Evolutionary conservation across 371 early-diverging fungal genomes (phyloP).

Genomic region (Mortierella sp.): DNA sequence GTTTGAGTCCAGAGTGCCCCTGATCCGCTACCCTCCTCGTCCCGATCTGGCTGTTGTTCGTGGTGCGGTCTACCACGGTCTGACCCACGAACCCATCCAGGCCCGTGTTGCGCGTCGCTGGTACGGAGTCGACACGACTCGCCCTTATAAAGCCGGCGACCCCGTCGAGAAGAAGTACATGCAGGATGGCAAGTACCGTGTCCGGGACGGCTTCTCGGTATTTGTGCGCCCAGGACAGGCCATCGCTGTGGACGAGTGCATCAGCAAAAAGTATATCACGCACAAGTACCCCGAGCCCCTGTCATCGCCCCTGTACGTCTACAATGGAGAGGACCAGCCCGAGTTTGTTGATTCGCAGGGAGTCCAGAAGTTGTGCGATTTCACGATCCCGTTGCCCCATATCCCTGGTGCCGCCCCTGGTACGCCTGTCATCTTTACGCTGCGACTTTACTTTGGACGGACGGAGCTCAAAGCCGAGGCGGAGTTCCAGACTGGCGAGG

Average conservation of each 20-base stretch:
- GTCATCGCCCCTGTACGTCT: slow-evolving; percentile 51
- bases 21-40: slow-evolving; percentile 52
- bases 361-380: slow-evolving; percentile 53
- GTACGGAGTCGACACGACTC: slow-evolving; percentile 73
- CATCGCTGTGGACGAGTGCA: slow-evolving; percentile 68
- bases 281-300: slow-evolving; percentile 55
- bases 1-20: slow-evolving; percentile 48
- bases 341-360: slow-evolving; percentile 55
- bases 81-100: slow-evolving; percentile 68
- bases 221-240: slow-evolving; percentile 72
- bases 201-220: slow-evolving; percentile 71
- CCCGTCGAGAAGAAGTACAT: slow-evolving; percentile 63
- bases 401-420: slow-evolving; percentile 54
- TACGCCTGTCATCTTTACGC: slow-evolving; percentile 50
- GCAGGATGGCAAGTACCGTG: slow-evolving; percentile 61
- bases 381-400: slow-evolving; percentile 52
- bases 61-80: slow-evolving; percentile 66
- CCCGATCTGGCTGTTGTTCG: slow-evolving; percentile 59
- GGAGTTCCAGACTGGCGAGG: slow-evolving; percentile 47
- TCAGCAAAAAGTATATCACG: slow-evolving; percentile 69
- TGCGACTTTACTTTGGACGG: slow-evolving; percentile 50
- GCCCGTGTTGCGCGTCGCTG: slow-evolving; percentile 73
- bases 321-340: slow-evolving; percentile 51
- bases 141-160: slow-evolving; percentile 68
- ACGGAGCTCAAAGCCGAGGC: slow-evolving; percentile 53